phyloP scores from a whole-genome alignment of 73 alveolate genomes.

The Tetrahymena malaccensis region DNA sequence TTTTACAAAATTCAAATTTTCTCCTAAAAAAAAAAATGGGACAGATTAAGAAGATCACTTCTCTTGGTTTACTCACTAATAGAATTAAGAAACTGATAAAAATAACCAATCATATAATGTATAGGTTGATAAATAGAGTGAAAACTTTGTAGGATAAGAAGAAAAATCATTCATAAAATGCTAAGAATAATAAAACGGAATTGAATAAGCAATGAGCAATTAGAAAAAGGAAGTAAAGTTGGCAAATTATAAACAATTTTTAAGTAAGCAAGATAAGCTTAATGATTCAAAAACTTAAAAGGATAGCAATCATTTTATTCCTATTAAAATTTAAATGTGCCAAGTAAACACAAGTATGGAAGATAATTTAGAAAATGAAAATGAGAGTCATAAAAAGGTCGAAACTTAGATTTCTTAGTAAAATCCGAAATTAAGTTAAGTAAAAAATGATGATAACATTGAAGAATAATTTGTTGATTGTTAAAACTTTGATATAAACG shows the following conservation, averaged over 20 bases:
- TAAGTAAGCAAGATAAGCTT: background rate
- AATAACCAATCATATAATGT: background rate
- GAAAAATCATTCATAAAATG: background rate
- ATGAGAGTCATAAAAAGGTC: too few relatives aligned
- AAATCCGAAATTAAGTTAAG: too few relatives aligned
- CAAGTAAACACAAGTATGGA: background rate
- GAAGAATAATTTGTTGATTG: background rate
- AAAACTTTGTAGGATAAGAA: background rate
- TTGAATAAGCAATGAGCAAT: too few relatives aligned
- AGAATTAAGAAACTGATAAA: background rate
- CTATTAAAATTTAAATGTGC: background rate
- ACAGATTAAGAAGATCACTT: background rate
- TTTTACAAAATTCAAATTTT: too few relatives aligned
- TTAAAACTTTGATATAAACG: background rate
- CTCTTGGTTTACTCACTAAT: background rate
- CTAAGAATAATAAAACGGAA: background rate
- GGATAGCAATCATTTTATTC: background rate
- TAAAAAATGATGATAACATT: too few relatives aligned
- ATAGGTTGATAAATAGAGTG: background rate
- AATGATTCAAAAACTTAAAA: too few relatives aligned
- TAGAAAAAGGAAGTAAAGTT: background rate
- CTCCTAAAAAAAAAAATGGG: background rate
- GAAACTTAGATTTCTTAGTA: too few relatives aligned
- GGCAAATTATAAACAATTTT: background rate
- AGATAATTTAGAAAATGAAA: too few relatives aligned